Percentiles rank a stretch among this genome's conserved stretches.
These are phyloP conservation scores for Filobasidium uniguttulatum DNA, from an alignment of 1,284 basidiomycete genomes.

Conservation along the genomic window DNA sequence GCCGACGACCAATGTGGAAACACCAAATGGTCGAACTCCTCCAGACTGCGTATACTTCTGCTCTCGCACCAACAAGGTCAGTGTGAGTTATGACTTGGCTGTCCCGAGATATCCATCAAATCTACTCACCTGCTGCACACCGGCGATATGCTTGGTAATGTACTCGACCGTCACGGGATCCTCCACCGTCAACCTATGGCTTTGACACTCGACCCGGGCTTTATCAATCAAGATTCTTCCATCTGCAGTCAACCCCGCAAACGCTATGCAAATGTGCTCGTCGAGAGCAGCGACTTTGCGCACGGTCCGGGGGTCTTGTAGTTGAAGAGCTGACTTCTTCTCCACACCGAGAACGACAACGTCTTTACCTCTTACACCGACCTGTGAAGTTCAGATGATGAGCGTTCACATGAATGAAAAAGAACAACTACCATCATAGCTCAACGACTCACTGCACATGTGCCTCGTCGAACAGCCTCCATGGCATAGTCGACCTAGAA, in stretches of 20 bases:
- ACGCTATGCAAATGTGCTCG: constrained; percentile 93
- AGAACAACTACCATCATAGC: neutral
- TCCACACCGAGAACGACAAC: constrained; percentile 96
- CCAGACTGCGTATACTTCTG: constrained; percentile 97
- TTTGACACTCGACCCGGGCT: constrained; percentile 94
- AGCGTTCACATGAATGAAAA: neutral
- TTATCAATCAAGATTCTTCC: constrained; percentile 97
- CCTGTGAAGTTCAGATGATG: constrained; percentile 42
- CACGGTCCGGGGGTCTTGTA: constrained; percentile 95
- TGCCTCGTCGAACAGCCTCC: constrained; percentile 93
- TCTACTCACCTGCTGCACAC: constrained; percentile 75
- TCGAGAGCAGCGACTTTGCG: constrained; percentile 98
- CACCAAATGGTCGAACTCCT: constrained; percentile 95
- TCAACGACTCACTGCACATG: constrained; percentile 64
- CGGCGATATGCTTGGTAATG: constrained; percentile 93
- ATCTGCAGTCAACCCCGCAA: constrained; percentile 94
- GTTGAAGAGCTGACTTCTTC: constrained; percentile 94
- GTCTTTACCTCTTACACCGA: constrained; percentile 87
- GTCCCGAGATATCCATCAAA: neutral
- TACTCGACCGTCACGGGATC: constrained; percentile 98
- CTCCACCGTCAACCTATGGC: constrained; percentile 91
- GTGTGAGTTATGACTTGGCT: neutral
- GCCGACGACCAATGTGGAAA: constrained; percentile 90
- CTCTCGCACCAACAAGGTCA: neutral
- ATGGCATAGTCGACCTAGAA: constrained; percentile 93